Evolutionary conservation across 2,329 filamentous ascomycete species (phyloP), one percentile per base, ranked within the genome.

Genomic region (Phyllosticta ampelicida): DNA sequence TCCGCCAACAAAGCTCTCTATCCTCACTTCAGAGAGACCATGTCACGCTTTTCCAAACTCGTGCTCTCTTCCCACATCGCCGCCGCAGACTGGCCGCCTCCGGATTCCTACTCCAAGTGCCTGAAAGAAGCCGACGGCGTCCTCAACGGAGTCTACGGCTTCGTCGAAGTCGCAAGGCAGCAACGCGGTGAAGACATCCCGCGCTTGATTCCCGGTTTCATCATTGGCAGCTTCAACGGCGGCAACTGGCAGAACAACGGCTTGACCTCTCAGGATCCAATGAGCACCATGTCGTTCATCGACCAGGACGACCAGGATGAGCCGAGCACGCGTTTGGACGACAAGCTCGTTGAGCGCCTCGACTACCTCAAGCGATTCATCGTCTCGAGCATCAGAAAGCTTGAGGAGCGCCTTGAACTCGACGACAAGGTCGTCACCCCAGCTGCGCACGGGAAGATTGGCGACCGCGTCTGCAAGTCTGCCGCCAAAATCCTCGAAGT

Each of bases 41-140:
- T 99, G 94, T 97, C 94, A 51, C 91, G 95, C 66, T 99, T 99
- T 71, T 97, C 94, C n/a, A 99, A 99, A 72, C 80, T 99, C 9
- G 94, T 99, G 51, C 86, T 99, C 53, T 99, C 94, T 2, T 97
- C 94, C 13, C 94, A 99, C 70, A 96, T 99, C 69, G 94, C 94
- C 48, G 90, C 92, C 5, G 89, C 92, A 30, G 94, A 99, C 74
- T 97, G 90, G 84, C 91, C 92, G 9, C 90, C 92, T 57, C 86
- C 89, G 16, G 94, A 99, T 72, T 95, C 92, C 0, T 88, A 92
- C 61, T 86, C 94, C 57, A 99, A 99, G 71, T 99, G 94, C 68
- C 74, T 97, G 63, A 90, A 95, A 70, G 94, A 99, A 75, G 94
- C 94, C n/a, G 94, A 99, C 62, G 94, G 94, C 53, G 91, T 99